Evolutionary conservation across 768 basidiomycete species (phyloP), one percentile per base, ranked within the genome.

Genomic region (Trichaptum fuscoviolaceum): DNA sequence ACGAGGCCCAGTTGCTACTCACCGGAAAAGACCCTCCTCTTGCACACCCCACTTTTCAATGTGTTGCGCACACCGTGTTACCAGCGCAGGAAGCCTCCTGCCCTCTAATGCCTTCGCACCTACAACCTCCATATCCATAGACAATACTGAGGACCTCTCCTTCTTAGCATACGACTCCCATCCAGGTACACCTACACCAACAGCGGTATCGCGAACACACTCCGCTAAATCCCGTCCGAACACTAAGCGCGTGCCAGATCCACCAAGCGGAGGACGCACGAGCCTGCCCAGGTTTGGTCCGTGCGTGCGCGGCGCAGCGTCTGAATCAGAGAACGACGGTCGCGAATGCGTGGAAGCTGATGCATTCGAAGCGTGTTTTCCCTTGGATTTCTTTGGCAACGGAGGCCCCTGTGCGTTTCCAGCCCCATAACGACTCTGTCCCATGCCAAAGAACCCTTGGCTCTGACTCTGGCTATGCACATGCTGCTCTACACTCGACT

Each of bases 1-100:
- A 15, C 15, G 20, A 52, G 20, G 12, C 42, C 12, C 42, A 4
- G 42, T 15, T 52, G 42, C 20, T 52, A 52, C 87, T 70, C 71
- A 91, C 93, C 92, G 84, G 75, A 95, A 95, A 58, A 95, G 78
- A 3, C 93, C 93, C 75, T 94, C 92, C 74, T 95, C 93, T 73
- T 91, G 86, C 15, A 94, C 77, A 60, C 93, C 93, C 92, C 93
- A 95, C 25, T 83, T 78, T 73, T 91, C 77, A 65, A 95, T 73
- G 77, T 95, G 93, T 72, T 95, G 90, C 2, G 89, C 87, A 75
- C 92, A 95, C 66, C 93, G 81, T 63, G 91, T 86, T 27, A 93
- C 87, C 25, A 95, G 77, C 0, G 92, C 92, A 57, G 93, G 91
- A 57, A 95, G 70, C 69, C 67, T 76, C 70, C 75, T 76, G 69